Evolutionary conservation across 2,329 filamentous ascomycete species (phyloP).

Genomic region (Colletotrichum camelliae): DNA sequence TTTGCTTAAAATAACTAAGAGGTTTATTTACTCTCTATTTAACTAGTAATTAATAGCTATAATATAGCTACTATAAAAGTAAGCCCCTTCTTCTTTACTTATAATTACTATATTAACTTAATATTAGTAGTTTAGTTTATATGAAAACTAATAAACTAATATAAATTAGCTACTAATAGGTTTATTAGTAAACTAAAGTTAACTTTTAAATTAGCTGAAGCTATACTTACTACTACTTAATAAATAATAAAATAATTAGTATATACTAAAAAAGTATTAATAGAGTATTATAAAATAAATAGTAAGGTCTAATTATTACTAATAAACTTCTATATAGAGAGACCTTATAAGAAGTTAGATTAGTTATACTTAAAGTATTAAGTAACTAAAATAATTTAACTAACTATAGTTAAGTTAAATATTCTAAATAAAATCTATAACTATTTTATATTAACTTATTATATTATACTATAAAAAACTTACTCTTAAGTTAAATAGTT

Average conservation of each 20-base stretch:
- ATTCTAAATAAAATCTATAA: background rate
- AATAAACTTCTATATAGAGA: background rate
- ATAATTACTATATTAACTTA: too few relatives aligned
- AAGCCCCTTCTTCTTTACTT: too few relatives aligned
- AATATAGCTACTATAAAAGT: too few relatives aligned
- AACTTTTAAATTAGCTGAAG: background rate
- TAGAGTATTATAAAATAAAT: background rate
- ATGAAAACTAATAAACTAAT: background rate
- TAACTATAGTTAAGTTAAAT: background rate
- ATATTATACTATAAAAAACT: background rate
- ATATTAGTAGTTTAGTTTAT: background rate
- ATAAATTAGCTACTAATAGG: background rate
- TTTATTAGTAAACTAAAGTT: background rate
- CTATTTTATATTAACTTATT: background rate
- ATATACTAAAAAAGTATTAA: background rate
- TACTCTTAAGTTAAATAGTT: background rate
- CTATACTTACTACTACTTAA: background rate
- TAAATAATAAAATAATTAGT: background rate
- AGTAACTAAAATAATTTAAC: background rate
- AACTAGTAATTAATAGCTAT: too few relatives aligned
- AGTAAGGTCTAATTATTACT: background rate
- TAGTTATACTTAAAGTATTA: background rate
- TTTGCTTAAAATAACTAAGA: too few relatives aligned
- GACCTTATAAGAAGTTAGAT: too few relatives aligned
- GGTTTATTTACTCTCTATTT: too few relatives aligned